Conservation (phyloP, 495 filamentous ascomycete species). For the Xylaria nigripes region DNA sequence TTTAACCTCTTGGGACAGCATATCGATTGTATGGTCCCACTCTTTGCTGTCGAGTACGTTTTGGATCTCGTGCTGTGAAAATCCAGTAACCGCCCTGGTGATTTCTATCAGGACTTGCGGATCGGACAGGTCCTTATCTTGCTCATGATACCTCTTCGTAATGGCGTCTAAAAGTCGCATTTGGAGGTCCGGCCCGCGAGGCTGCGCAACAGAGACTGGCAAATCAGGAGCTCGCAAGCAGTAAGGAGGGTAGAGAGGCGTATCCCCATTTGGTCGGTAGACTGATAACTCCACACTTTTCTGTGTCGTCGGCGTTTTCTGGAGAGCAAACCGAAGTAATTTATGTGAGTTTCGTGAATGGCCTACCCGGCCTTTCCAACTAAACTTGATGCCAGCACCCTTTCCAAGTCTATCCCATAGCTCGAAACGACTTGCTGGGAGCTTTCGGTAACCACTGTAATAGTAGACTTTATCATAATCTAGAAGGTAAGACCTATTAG, state of each 20-base stretch:
- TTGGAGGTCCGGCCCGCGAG: conserved; percentile 40
- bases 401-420: conserved; percentile 42
- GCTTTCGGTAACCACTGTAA: conserved; percentile 6
- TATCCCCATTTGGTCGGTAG: not conserved
- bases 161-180: conserved; percentile 57
- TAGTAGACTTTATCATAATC: conserved; percentile 18
- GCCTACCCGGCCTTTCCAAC: conserved; percentile 63
- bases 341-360: conserved; percentile 70
- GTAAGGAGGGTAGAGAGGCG: conserved; percentile 9
- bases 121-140: conserved; percentile 65
- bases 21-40: conserved; percentile 20
- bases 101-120: conserved; percentile 47
- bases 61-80: conserved; percentile 47
- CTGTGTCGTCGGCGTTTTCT: conserved; percentile 33
- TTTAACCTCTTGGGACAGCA: conserved; percentile 13
- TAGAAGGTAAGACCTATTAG: conserved; percentile 3
- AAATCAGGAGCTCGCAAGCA: not conserved
- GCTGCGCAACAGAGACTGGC: conserved; percentile 2
- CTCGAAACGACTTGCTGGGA: conserved; percentile 10
- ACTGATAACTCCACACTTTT: conserved; percentile 13
- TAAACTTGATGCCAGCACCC: conserved; percentile 57
- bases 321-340: conserved; percentile 59
- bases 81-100: conserved; percentile 43
- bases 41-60: conserved; percentile 51
- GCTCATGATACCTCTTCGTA: conserved; percentile 62